Conservation (phyloP, 768 basidiomycete species). For the Leccinum ochraceum region DNA sequence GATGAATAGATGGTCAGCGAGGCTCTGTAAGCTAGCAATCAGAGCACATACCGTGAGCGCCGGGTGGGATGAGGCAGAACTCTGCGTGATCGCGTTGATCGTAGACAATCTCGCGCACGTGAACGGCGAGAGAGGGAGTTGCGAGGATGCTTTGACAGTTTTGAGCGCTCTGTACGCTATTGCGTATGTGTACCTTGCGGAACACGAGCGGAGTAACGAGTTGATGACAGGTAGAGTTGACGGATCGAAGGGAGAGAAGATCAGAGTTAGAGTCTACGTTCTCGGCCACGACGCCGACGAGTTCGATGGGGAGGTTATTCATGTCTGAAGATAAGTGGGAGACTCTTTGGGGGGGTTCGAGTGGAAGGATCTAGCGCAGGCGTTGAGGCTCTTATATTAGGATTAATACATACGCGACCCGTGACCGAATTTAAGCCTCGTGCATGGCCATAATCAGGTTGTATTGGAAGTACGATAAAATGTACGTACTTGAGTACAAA, state of each 20-base stretch:
- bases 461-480: neutral
- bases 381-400: conserved; percentile 10
- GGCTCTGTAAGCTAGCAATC: no score
- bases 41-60: conserved; percentile 11
- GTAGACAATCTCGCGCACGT: conserved; percentile 32
- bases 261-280: conserved; percentile 27
- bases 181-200: conserved; percentile 24
- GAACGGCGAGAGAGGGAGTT: conserved; percentile 22
- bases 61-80: conserved; percentile 25
- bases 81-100: conserved; percentile 28
- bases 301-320: conserved; percentile 30
- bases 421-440: neutral
- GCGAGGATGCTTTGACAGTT: conserved; percentile 25
- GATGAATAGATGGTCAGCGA: neutral
- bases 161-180: conserved; percentile 30
- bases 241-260: conserved; percentile 29
- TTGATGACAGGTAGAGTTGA: conserved; percentile 28
- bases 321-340: conserved; percentile 12
- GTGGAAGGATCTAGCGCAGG: no score
- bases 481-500: neutral
- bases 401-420: neutral
- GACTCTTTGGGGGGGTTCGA: neutral
- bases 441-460: neutral
- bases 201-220: conserved; percentile 30
- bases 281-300: conserved; percentile 25